Evolutionary conservation across 345 rosid genomes (phyloP), one percentile per base, ranked within the genome.

Genomic region (Pistacia integerrima): DNA sequence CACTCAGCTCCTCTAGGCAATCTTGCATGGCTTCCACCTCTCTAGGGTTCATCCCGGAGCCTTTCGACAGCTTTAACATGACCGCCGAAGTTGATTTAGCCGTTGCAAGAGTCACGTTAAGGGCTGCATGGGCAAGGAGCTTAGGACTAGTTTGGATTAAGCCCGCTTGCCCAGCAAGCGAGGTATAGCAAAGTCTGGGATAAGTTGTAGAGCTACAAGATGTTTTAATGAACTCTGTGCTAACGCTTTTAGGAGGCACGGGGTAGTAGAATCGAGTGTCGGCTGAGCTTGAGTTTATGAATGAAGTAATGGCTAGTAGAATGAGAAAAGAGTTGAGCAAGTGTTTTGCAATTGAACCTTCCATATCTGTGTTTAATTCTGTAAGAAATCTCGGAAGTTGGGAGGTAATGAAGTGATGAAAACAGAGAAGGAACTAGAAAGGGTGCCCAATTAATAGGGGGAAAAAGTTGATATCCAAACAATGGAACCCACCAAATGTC

Each of bases 101-200:
- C 0, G 84, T 68, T 4, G 81, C 59, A 35, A 94, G 74, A 59
- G 91, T 84, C 70, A 91, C 90, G 73, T 84, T 77, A 28, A 94
- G 89, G 67, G 98, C 92, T n/a, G 90, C 83, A 57, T 78, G 78
- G 78, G 90, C 90, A 11, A 94, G 87, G 70, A 88, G 85, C 80
- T 84, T 83, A 10, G 93, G 98, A 86, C 89, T 94, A 28, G 82
- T 87, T 69, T 86, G 89, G 87, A 94, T 92, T 70, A 58, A 54
- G 72, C 55, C 81, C 2, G 98, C 92, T 1, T 85, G 90, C 54
- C 55, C 72, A 0, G 84, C 84, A 49, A 94, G 97, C 81, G 97
- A 84, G 22, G 55, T 30, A 65, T 77, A 84, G 73, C 98, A 94
- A 3, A 94, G 97, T 22, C 46, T 66, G 52, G 92, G 97, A 63